These are phyloP conservation scores for Blastobotrys mokoenaii DNA, from an alignment of 805 yeast genomes.

Conservation along the genomic window DNA sequence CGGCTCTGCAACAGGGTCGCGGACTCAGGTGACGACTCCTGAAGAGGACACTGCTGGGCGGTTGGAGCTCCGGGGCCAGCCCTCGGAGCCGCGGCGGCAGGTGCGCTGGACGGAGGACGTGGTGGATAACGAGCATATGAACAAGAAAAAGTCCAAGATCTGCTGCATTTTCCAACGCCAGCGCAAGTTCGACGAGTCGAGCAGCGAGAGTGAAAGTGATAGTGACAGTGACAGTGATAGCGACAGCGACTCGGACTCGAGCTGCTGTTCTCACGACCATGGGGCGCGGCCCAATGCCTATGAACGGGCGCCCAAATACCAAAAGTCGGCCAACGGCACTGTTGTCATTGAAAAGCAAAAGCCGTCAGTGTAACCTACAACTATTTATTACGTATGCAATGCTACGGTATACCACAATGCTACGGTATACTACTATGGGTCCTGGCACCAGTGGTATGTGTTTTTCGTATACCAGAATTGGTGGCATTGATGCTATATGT, in stretches of 20 bases:
- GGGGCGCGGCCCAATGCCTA: constrained; percentile 66
- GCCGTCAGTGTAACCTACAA: neutral
- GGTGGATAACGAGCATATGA: constrained; percentile 82
- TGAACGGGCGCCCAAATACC: constrained; percentile 61
- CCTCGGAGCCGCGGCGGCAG: constrained; percentile 30
- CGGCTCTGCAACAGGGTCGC: no score
- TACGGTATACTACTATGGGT: no score
- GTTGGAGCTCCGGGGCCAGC: neutral
- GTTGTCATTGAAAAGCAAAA: no score
- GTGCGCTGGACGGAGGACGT: constrained; percentile 84
- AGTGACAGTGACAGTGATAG: constrained; percentile 24
- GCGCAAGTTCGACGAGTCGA: constrained; percentile 32
- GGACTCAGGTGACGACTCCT: no score
- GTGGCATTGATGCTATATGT: no score
- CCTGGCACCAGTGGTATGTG: no score
- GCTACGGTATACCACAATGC: neutral
- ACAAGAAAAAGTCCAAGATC: constrained; percentile 82
- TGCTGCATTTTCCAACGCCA: constrained; percentile 53
- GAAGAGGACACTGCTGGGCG: neutral
- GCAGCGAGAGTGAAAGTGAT: constrained; percentile 20
- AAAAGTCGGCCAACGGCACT: neutral
- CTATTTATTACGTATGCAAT: neutral
- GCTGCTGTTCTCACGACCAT: constrained; percentile 15
- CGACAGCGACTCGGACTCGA: constrained; percentile 35
- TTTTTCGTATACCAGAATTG: no score